Evolutionary conservation across 352 stramenopile genomes (phyloP), one percentile per base, ranked within the genome.

Genomic region (Globisporangium camurandrum): DNA sequence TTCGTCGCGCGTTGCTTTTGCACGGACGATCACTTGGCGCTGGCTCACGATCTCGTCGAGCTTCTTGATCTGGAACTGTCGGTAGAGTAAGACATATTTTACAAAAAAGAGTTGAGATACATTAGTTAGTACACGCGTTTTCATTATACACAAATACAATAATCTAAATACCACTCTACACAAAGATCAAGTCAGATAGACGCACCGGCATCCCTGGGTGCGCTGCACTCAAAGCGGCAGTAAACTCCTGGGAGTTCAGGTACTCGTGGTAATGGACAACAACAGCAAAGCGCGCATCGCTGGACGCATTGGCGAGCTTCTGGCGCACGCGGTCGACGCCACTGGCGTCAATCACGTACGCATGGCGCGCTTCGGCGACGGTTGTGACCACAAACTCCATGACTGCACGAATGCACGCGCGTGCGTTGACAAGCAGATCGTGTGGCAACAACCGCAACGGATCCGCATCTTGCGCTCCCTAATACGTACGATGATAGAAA

Each of bases 211-310:
- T 76, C 16, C 72, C 75, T 12, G 71, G 78, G 26, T 88, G 73
- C 19, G 81, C 69, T 46, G 85, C 76, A 48, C 75, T 85, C 41
- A 91, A 59, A 34, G 66, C 84, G 11, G 54, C 76, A 51, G 80
- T 86, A 63, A 85, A 91, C 50, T 97, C 85, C 23, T 95, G 75
- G 1, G 71, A 78, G 30, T 72, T 88, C 59, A 97, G 81, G 59
- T 97, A 82, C 60, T 97, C 93, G 56, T 97, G 95, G 50, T 90
- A 91, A 64, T 97, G 88, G 37, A 97, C 67, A 23, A 97, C 80
- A 10, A 98, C 69, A 44, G 88, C 95, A 33, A 95, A 88, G 20
- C 84, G 74, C 57, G 67, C 71, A 11, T 86, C 71, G 14, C 78
- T 48, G 12, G 67, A 30, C n/a, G 84, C 82, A 2, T 70, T 61